Conservation (phyloP, 2,329 filamentous ascomycete species). For the Parasarocladium wereldwijsianum region DNA sequence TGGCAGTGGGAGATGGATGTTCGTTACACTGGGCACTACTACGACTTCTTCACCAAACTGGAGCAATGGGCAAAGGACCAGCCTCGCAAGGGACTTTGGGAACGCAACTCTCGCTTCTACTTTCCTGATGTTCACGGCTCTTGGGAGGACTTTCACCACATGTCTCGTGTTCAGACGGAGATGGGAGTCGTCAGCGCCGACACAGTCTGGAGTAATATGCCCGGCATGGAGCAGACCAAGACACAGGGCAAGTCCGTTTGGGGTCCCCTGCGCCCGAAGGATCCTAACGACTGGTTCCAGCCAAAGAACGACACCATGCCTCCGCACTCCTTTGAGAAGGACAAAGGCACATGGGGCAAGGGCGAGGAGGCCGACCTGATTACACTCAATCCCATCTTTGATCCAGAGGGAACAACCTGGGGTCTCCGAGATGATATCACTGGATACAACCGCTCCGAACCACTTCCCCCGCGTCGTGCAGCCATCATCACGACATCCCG, state of each 20-base stretch:
- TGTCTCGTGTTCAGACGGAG: constrained; percentile 62
- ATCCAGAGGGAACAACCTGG: constrained; percentile 81
- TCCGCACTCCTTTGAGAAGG: constrained; percentile 56
- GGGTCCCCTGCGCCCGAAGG: constrained; percentile 62
- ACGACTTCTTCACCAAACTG: constrained; percentile 56
- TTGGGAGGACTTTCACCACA: constrained; percentile 65
- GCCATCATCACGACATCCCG: constrained; percentile 82
- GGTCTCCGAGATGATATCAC: constrained; percentile 69
- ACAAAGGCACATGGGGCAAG: constrained; percentile 75
- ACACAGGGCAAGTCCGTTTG: constrained; percentile 54
- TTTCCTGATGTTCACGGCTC: constrained; percentile 60
- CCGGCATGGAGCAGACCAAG: constrained; percentile 21
- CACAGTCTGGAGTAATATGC: constrained; percentile 48
- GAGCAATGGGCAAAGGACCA: constrained; percentile 56
- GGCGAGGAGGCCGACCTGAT: constrained; percentile 86
- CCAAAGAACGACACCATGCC: constrained; percentile 59
- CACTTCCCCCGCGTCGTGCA: constrained; percentile 53
- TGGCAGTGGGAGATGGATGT: constrained; percentile 97
- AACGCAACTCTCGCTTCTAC: constrained; percentile 66
- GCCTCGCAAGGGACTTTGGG: constrained; percentile 69
- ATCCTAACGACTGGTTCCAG: constrained; percentile 58
- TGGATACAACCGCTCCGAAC: constrained; percentile 56
- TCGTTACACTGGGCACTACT: constrained; percentile 79
- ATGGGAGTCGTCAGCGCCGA: constrained; percentile 50
- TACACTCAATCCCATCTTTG: constrained; percentile 81